Evolutionary conservation across 495 filamentous ascomycete species (phyloP), one percentile per base, ranked within the genome.

Genomic region (Tuber umbilicatum): DNA sequence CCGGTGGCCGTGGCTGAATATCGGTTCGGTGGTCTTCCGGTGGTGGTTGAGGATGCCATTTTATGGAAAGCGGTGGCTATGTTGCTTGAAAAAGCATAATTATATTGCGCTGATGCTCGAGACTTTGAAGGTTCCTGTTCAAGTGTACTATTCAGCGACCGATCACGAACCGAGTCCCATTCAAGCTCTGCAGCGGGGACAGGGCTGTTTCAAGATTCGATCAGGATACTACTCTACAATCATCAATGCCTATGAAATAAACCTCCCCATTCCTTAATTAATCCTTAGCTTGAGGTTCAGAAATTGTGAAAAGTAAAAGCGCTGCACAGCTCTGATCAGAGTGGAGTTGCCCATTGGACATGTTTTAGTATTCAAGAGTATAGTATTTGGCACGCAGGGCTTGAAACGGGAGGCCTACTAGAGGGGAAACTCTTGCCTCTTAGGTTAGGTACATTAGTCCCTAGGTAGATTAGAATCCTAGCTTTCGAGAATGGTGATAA

Each of bases 351-450:
- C 6, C 21, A n/a, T 50, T 23, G 6, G 45, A 3, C 7, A 12
- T 2, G n/a, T 2, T n/a, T 50, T n/a, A 12, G 23, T 9, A 50
- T 50, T 50, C 47, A 50, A 50, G 7, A 10, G 7, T n/a, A 23
- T 10, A n/a, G 0, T 50, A 2, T 23, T n/a, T 9, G 0, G 7
- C 2, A 50, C 6, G 7, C n/a, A n/a, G n/a, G n/a, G n/a, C n/a
- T n/a, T n/a, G n/a, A n/a, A n/a, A n/a, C n/a, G n/a, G n/a, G n/a
- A n/a, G n/a, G n/a, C n/a, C n/a, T n/a, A n/a, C n/a, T n/a, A n/a
- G 17, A 45, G 0, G 17, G 43, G 4, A 45, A 19, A 19, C 0
- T 0, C 43, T 19, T 5, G 0, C 5, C 17, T 45, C 7, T n/a
- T n/a, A n/a, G 47, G 42, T n/a, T n/a, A n/a, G n/a, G n/a, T n/a